Percentiles rank a stretch among this genome's conserved stretches.
Conservation (phyloP, 768 basidiomycete species). For the Hygrocybe punicea region DNA sequence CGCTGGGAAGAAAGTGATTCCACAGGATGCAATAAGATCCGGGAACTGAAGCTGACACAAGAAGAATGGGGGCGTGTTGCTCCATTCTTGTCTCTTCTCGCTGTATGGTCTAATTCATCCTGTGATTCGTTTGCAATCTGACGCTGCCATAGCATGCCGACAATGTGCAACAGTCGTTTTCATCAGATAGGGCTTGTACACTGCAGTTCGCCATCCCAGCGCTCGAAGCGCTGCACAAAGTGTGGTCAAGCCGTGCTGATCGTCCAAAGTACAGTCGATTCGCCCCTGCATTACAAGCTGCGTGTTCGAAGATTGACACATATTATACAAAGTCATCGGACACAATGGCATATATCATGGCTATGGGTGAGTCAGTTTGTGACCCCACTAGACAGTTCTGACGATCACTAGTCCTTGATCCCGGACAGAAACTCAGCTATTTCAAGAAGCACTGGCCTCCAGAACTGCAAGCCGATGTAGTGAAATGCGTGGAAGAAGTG, state of each 20-base stretch:
- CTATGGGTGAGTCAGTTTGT: conserved; percentile 21
- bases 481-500: conserved; percentile 15
- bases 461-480: conserved; percentile 14
- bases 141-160: conserved; percentile 26
- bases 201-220: too few relatives aligned
- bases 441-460: conserved; percentile 27
- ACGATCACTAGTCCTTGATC: conserved; percentile 22
- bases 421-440: conserved; percentile 20
- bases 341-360: conserved; percentile 29
- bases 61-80: conserved; percentile 26
- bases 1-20: conserved; percentile 20
- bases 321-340: conserved; percentile 31
- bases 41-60: conserved; percentile 14
- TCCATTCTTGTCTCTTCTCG: conserved; percentile 12
- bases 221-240: too few relatives aligned
- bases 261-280: conserved; percentile 21
- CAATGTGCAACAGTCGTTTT: conserved; percentile 34
- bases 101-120: too few relatives aligned
- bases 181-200: conserved; percentile 23
- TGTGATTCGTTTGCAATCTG: conserved; percentile 13
- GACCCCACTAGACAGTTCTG: not conserved
- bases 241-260: conserved; percentile 19
- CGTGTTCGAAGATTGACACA: conserved; percentile 22
- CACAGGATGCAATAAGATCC: conserved; percentile 22
- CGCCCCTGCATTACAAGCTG: conserved; percentile 22